These are phyloP conservation scores for Kodamaea leandrae DNA, from an alignment of 805 yeast species.

Conservation along the genomic window DNA sequence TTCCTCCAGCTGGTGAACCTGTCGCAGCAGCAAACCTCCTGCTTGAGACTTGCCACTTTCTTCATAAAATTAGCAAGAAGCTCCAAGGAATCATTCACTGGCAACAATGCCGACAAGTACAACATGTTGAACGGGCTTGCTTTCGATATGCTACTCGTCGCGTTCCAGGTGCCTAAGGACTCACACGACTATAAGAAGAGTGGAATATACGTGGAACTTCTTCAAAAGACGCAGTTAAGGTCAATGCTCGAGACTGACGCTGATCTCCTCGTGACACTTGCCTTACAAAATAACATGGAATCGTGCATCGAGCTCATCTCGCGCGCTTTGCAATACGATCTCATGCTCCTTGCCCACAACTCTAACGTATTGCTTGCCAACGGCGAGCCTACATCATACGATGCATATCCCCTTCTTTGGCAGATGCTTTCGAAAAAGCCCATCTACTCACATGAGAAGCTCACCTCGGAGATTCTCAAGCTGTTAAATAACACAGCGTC, in stretches of 20 bases:
- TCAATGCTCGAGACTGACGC: constrained; percentile 46
- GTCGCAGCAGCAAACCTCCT: constrained; percentile 52
- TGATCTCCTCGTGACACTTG: constrained; percentile 24
- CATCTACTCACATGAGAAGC: constrained; percentile 13
- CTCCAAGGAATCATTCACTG: not conserved
- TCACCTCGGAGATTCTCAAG: constrained; percentile 12
- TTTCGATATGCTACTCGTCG: constrained; percentile 14
- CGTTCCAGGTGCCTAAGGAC: constrained; percentile 18
- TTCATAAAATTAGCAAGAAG: constrained; percentile 29
- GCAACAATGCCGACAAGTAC: not conserved
- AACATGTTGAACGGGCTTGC: constrained; percentile 5
- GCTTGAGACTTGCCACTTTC: constrained; percentile 49
- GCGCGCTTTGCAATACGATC: constrained; percentile 19
- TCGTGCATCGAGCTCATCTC: constrained; percentile 13
- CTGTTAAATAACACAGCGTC: constrained; percentile 18
- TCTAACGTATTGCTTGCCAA: constrained; percentile 18
- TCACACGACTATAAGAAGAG: constrained; percentile 18
- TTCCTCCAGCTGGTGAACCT: constrained; percentile 44
- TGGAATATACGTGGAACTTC: constrained; percentile 33
- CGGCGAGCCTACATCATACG: constrained; percentile 28
- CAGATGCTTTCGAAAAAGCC: constrained; percentile 16
- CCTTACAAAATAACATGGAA: constrained; percentile 12
- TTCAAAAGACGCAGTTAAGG: constrained; percentile 48
- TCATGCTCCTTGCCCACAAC: constrained; percentile 25
- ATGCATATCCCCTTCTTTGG: constrained; percentile 35